Percentiles rank a stretch among this genome's conserved stretches.
Evolutionary conservation across 345 rosid genomes (phyloP).

Genomic region (Euclidium syriacum): DNA sequence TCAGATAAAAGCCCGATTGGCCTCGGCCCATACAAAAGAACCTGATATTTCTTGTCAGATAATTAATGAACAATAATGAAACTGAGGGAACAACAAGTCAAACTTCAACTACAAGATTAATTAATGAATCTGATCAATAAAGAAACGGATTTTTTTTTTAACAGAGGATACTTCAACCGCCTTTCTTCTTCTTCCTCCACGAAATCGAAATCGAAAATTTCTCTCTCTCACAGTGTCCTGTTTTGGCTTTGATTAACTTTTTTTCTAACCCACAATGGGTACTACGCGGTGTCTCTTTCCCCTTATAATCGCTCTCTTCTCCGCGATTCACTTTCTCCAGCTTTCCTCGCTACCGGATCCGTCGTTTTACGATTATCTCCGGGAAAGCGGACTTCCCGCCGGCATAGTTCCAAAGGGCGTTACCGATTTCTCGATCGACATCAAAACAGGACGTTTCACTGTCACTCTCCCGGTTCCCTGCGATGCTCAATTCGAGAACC

Average conservation of each 20-base stretch:
- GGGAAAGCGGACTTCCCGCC: slow-evolving; percentile 55
- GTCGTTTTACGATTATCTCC: slow-evolving; percentile 45
- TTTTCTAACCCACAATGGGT: slow-evolving; percentile 9
- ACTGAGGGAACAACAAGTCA: no score
- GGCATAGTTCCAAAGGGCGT: slow-evolving; percentile 76
- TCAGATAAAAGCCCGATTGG: not conserved
- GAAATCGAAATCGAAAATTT: not conserved
- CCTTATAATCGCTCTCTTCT: not conserved
- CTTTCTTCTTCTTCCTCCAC: not conserved
- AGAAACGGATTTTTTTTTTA: slow-evolving; percentile 4
- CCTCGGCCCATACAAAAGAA: not conserved
- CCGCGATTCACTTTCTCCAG: not conserved
- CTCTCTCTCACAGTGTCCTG: not conserved
- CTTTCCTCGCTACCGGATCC: slow-evolving; percentile 18
- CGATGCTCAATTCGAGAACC: slow-evolving; percentile 72
- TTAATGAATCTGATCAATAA: not conserved
- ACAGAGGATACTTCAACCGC: slow-evolving; percentile 1
- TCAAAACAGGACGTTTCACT: slow-evolving; percentile 47
- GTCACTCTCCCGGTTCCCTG: slow-evolving; percentile 60
- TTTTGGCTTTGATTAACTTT: not conserved
- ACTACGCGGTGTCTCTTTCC: not conserved
- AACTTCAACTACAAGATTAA: no score
- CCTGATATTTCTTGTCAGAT: not conserved
- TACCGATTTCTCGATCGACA: slow-evolving; percentile 47
- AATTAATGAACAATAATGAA: not conserved